These are phyloP conservation scores for Gymnopus androsaceus DNA, from an alignment of 1,284 basidiomycete genomes.

Conservation along the genomic window DNA sequence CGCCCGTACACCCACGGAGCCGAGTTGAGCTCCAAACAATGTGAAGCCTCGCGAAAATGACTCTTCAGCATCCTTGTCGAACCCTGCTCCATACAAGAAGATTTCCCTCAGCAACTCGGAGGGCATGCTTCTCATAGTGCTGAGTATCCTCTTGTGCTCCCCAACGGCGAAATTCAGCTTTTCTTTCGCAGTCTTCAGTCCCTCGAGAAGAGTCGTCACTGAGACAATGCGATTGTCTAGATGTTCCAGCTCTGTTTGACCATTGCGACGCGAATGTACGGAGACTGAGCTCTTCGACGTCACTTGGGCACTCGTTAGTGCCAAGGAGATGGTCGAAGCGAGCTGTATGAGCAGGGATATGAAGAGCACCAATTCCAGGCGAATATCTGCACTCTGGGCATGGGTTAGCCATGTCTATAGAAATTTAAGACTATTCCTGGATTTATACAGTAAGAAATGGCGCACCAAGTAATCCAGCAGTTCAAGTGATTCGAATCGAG, in stretches of 20 bases:
- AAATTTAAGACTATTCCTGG: too few relatives aligned
- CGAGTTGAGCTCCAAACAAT: neutral
- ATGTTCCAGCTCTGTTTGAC: neutral
- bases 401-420: too few relatives aligned
- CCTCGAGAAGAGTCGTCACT: neutral
- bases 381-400: neutral
- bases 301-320: neutral
- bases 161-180: neutral
- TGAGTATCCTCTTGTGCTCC: neutral
- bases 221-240: neutral
- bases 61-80: neutral
- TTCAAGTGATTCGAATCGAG: too few relatives aligned
- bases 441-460: too few relatives aligned
- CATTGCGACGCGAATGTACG: neutral
- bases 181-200: neutral
- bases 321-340: neutral
- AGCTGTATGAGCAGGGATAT: neutral
- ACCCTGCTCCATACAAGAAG: neutral
- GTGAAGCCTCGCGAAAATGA: too few relatives aligned
- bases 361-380: neutral
- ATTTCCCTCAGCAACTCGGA: neutral
- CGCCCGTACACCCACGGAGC: neutral
- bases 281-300: neutral
- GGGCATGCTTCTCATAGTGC: neutral
- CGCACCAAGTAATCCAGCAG: too few relatives aligned